phyloP scores from a whole-genome alignment of 345 rosid species.

The Sonneratia alba region DNA sequence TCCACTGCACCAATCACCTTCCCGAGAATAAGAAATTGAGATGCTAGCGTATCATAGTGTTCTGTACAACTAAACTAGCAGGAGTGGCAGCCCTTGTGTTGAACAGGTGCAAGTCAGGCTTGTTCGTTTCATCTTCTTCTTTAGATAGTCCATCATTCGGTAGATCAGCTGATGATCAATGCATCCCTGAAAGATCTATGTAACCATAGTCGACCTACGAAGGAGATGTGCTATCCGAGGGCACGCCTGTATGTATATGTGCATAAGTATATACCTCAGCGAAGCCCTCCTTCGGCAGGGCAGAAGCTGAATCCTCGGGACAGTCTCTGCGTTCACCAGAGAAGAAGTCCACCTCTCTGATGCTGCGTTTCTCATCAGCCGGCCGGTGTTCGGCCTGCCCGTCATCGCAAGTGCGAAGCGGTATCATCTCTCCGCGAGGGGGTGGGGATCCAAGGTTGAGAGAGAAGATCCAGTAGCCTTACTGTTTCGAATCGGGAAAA shows the following conservation, averaged over 20 bases:
- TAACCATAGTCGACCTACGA: background rate
- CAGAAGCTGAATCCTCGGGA: background rate
- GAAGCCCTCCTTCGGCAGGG: background rate
- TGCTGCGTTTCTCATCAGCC: conserved; percentile 2
- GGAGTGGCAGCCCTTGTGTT: background rate
- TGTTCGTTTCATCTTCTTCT: background rate
- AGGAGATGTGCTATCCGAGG: background rate
- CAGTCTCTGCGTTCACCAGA: background rate
- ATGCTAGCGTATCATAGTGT: background rate
- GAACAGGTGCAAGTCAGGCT: background rate
- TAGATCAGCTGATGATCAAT: background rate
- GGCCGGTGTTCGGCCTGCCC: background rate
- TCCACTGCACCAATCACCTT: no score
- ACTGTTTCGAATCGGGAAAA: background rate
- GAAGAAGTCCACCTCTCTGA: conserved; percentile 15
- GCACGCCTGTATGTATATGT: background rate
- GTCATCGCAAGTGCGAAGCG: background rate
- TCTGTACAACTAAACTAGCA: background rate
- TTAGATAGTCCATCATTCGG: background rate
- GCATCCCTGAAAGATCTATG: background rate
- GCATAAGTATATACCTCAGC: conserved; percentile 3
- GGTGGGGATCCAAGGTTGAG: background rate
- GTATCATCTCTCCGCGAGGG: background rate
- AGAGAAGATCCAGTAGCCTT: background rate
- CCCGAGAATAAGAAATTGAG: background rate